Percentiles rank a stretch among this genome's conserved stretches.
Evolutionary conservation across 345 rosid species (phyloP).

Genomic region (Jatropha curcas): DNA sequence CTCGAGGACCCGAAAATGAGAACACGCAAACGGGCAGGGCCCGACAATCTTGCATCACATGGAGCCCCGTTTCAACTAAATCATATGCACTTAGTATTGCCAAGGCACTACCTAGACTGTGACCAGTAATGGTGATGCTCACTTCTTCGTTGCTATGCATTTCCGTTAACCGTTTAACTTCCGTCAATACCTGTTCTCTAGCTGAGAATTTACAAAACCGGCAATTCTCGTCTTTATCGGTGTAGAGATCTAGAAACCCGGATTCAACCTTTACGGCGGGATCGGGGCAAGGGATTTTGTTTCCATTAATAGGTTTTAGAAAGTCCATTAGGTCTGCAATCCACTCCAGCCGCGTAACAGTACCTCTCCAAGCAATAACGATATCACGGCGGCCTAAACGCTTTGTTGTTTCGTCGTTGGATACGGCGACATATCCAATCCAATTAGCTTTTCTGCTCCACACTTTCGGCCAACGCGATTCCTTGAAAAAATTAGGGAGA

Average conservation of each 20-base stretch:
- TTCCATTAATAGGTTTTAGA: conserved; percentile 48
- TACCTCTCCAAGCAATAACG: conserved; percentile 77
- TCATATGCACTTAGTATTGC: conserved; percentile 80
- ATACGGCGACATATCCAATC: conserved; percentile 85
- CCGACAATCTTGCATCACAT: conserved; percentile 36
- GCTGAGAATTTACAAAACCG: conserved; percentile 67
- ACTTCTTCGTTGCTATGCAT: conserved; percentile 45
- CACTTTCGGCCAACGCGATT: conserved; percentile 80
- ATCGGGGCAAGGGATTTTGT: conserved; percentile 68
- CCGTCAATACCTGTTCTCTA: conserved; percentile 66
- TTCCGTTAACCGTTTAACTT: conserved; percentile 55
- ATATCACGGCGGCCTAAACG: conserved; percentile 77
- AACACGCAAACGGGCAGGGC: conserved; percentile 58
- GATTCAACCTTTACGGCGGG: conserved; percentile 70
- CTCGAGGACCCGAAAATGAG: conserved; percentile 74
- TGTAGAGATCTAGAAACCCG: conserved; percentile 80
- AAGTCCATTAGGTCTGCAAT: conserved; percentile 73
- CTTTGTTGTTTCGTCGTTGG: conserved; percentile 47
- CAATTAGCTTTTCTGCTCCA: conserved; percentile 88
- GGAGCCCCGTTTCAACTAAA: conserved; percentile 61
- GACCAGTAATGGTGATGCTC: conserved; percentile 81
- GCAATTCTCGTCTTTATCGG: conserved; percentile 59
- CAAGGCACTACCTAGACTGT: conserved; percentile 78
- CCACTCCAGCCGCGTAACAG: conserved; percentile 80
- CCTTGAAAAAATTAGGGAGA: conserved; percentile 80